Conservation (phyloP, 495 filamentous ascomycete species). For the Emericellopsis terricola region DNA sequence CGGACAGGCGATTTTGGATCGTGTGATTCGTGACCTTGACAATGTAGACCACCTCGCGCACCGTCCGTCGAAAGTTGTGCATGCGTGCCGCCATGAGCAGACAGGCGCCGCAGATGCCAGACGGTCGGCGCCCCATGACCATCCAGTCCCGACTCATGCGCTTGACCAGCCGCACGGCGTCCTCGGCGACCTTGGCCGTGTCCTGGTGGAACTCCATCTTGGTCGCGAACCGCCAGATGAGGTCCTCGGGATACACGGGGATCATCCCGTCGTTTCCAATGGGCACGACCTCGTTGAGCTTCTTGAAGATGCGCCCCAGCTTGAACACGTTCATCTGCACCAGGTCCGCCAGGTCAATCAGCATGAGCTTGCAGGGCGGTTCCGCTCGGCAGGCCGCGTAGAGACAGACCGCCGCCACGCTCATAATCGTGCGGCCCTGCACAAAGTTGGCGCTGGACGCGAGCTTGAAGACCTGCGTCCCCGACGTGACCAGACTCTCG, state of each 20-base stretch:
- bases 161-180: conserved; percentile 68
- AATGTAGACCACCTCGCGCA: conserved; percentile 85
- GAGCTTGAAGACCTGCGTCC: conserved; percentile 58
- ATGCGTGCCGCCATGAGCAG: conserved; percentile 88
- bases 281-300: conserved; percentile 49
- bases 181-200: conserved; percentile 63
- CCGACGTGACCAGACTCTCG: conserved; percentile 39
- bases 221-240: conserved; percentile 75
- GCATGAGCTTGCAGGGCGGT: conserved; percentile 47
- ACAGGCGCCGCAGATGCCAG: conserved; percentile 86
- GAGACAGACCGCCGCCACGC: conserved; percentile 68
- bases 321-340: conserved; percentile 82
- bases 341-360: conserved; percentile 89
- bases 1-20: conserved; percentile 70
- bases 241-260: conserved; percentile 59
- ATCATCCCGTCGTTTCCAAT: conserved; percentile 25
- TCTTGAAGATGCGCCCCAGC: conserved; percentile 68
- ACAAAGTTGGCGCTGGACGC: conserved; percentile 65
- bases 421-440: conserved; percentile 69
- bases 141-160: conserved; percentile 97
- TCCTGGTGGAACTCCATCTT: conserved; percentile 73
- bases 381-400: conserved; percentile 68
- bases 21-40: conserved; percentile 89
- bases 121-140: conserved; percentile 76
- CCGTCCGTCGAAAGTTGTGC: conserved; percentile 87